Percentiles rank a stretch among this genome's conserved stretches.
Evolutionary conservation across 208 protist genomes (phyloP).

Genomic region (Angomonas deanei): DNA sequence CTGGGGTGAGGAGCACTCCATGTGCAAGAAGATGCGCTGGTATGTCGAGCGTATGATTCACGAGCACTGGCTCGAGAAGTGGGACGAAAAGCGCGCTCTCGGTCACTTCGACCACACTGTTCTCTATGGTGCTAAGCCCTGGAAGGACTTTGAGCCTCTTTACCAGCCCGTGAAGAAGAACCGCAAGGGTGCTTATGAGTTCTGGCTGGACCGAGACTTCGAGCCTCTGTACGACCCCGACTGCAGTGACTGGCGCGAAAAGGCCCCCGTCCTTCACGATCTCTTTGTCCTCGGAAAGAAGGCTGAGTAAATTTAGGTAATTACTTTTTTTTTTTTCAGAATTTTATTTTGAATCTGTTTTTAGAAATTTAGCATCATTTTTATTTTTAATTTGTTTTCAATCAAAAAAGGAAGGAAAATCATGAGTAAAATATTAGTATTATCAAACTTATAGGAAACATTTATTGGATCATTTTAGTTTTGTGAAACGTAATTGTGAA

Average conservation of each 20-base stretch:
- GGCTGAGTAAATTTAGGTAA: constrained; percentile 10
- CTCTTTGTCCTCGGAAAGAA: constrained; percentile 88
- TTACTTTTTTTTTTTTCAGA: no score
- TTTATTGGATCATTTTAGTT: background rate
- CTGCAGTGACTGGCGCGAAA: constrained; percentile 74
- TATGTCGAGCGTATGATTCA: constrained; percentile 89
- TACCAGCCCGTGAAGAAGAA: constrained; percentile 89
- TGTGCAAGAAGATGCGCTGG: constrained; percentile 91
- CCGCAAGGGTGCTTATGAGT: constrained; percentile 87
- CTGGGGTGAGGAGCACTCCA: constrained; percentile 89
- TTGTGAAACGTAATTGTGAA: no score
- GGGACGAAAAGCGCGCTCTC: constrained; percentile 84
- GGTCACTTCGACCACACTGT: constrained; percentile 86
- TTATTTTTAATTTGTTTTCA: constrained; percentile 2
- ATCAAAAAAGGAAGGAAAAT: background rate
- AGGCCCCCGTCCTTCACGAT: constrained; percentile 84
- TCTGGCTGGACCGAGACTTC: constrained; percentile 83
- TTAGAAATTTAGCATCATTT: constrained; percentile 4
- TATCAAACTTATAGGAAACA: background rate
- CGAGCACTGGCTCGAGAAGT: constrained; percentile 83
- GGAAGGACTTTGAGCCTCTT: constrained; percentile 86
- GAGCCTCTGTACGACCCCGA: constrained; percentile 78
- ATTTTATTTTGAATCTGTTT: background rate
- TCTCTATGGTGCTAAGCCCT: constrained; percentile 83
- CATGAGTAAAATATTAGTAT: background rate